Evolutionary conservation across 768 basidiomycete species (phyloP).

Genomic region (Tylopilus sp.): DNA sequence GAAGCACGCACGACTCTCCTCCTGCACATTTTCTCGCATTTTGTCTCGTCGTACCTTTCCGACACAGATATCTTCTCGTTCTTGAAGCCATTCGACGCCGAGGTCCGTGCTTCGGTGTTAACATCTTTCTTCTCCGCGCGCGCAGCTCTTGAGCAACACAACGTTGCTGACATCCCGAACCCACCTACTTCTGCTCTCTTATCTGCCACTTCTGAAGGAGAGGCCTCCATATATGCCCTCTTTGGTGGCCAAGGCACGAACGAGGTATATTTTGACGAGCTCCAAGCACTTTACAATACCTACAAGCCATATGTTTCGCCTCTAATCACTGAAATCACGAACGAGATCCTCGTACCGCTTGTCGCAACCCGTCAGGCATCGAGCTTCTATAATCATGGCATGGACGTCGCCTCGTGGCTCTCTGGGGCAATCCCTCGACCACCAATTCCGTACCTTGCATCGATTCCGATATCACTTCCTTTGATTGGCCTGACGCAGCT

Average conservation of each 20-base stretch:
- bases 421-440: slow-evolving; percentile 67
- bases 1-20: slow-evolving; percentile 63
- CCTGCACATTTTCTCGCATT: slow-evolving; percentile 69
- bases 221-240: slow-evolving; percentile 81
- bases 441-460: slow-evolving; percentile 80
- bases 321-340: slow-evolving; percentile 62
- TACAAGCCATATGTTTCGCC: slow-evolving; percentile 84
- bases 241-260: slow-evolving; percentile 99
- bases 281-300: slow-evolving; percentile 86
- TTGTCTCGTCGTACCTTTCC: slow-evolving; percentile 71
- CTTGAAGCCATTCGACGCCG: slow-evolving; percentile 67
- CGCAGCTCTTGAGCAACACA: slow-evolving; percentile 59
- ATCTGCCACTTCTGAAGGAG: slow-evolving; percentile 52
- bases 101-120: slow-evolving; percentile 73
- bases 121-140: slow-evolving; percentile 77
- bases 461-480: slow-evolving; percentile 90
- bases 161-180: slow-evolving; percentile 52
- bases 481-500: slow-evolving; percentile 97
- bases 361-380: slow-evolving; percentile 52
- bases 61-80: slow-evolving; percentile 80
- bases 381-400: slow-evolving; percentile 73
- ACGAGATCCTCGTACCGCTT: slow-evolving; percentile 69
- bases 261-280: slow-evolving; percentile 96
- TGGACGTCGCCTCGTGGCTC: slow-evolving; percentile 85
- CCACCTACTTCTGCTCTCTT: slow-evolving; percentile 68